Conservation (phyloP, 768 basidiomycete genomes). For the Artomyces pyxidatus region DNA sequence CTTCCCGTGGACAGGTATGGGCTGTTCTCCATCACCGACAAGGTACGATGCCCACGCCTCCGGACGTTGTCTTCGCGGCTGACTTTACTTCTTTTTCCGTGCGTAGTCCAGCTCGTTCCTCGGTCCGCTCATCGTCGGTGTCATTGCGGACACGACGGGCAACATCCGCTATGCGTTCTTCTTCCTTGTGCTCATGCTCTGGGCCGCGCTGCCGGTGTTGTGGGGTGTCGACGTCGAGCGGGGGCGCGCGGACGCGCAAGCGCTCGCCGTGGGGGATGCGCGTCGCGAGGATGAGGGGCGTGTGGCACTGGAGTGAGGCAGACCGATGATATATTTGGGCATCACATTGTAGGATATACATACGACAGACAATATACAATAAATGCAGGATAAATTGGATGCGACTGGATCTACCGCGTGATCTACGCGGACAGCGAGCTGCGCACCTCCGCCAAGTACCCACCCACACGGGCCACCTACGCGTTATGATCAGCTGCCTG, state of each 20-base stretch:
- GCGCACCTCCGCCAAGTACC: too few relatives aligned
- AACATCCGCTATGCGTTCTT: constrained; percentile 91
- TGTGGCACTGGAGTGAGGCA: neutral
- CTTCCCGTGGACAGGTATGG: too few relatives aligned
- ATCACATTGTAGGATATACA: too few relatives aligned
- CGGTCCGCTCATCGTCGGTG: constrained; percentile 81
- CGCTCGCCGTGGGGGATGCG: neutral
- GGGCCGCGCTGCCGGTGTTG: constrained; percentile 73
- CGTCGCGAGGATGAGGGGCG: neutral
- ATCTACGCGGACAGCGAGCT: too few relatives aligned
- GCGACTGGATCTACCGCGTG: too few relatives aligned
- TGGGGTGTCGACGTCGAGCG: constrained; percentile 56
- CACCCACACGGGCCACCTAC: too few relatives aligned
- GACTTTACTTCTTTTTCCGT: constrained; percentile 5
- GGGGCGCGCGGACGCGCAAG: constrained; percentile 46
- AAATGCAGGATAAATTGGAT: too few relatives aligned
- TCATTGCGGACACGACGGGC: constrained; percentile 82
- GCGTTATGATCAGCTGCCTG: too few relatives aligned
- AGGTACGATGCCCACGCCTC: constrained; percentile 35
- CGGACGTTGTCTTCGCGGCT: neutral
- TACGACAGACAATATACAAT: too few relatives aligned
- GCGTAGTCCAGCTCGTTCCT: constrained; percentile 82
- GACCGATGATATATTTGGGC: too few relatives aligned
- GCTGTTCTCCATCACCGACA: constrained; percentile 86
- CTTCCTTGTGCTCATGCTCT: constrained; percentile 78